Conservation (phyloP, 768 basidiomycete species). For the Termitomyces sp. region DNA sequence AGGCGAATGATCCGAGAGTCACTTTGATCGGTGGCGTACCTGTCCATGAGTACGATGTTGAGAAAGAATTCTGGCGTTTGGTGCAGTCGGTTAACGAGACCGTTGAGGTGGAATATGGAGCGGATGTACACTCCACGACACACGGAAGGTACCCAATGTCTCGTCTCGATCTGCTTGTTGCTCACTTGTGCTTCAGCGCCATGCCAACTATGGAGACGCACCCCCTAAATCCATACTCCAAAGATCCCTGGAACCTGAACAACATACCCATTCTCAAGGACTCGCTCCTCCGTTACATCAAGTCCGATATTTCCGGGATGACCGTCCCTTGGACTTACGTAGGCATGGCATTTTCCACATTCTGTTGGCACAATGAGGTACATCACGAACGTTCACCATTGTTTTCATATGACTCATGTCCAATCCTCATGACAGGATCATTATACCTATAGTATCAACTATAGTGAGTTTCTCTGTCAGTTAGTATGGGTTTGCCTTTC, state of each 20-base stretch:
- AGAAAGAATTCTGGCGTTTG: slow-evolving; percentile 95
- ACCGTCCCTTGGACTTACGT: slow-evolving; percentile 99
- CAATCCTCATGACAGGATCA: slow-evolving; percentile 63
- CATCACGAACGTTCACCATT: background rate
- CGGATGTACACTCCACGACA: slow-evolving; percentile 95
- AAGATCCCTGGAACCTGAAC: slow-evolving; percentile 96
- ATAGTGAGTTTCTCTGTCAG: slow-evolving; percentile 53
- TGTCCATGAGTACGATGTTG: slow-evolving; percentile 89
- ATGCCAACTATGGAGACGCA: slow-evolving; percentile 96
- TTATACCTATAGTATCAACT: slow-evolving; percentile 95
- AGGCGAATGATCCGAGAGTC: slow-evolving; percentile 43
- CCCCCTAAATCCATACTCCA: slow-evolving; percentile 80
- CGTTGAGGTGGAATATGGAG: slow-evolving; percentile 99
- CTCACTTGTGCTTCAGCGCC: slow-evolving; percentile 47
- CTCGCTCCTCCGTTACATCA: slow-evolving; percentile 93
- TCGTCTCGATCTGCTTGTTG: slow-evolving; percentile 3
- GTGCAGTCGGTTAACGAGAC: slow-evolving; percentile 87
- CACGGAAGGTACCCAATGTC: slow-evolving; percentile 76
- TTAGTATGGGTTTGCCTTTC: slow-evolving; percentile 10
- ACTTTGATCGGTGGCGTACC: slow-evolving; percentile 52
- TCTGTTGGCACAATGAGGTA: slow-evolving; percentile 99
- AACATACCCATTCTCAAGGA: slow-evolving; percentile 92
- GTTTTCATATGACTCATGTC: background rate
- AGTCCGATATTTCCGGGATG: slow-evolving; percentile 99
- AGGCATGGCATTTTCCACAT: slow-evolving; percentile 98